phyloP scores from a whole-genome alignment of 768 basidiomycete species.

The Pisolithus marmoratus region DNA sequence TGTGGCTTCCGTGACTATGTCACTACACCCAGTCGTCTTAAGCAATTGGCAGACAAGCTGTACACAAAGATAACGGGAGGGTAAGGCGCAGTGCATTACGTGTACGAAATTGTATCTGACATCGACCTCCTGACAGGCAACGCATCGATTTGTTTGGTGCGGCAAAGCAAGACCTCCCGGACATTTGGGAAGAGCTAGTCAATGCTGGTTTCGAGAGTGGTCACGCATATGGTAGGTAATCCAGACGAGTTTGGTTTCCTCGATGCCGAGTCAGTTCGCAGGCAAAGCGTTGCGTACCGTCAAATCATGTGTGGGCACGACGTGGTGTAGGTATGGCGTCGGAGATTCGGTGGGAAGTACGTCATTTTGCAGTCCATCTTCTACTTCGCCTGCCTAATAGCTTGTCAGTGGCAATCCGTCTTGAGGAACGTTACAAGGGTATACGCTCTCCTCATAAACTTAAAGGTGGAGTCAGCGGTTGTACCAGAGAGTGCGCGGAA shows the following conservation, averaged over 20 bases:
- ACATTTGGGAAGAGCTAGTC: constrained; percentile 60
- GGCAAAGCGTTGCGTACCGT: constrained; percentile 61
- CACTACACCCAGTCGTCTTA: background rate
- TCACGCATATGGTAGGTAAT: constrained; percentile 60
- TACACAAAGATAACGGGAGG: constrained; percentile 59
- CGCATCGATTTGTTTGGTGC: constrained; percentile 72
- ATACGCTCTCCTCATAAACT: constrained; percentile 68
- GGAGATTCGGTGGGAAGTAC: constrained; percentile 64
- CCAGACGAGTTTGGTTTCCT: background rate
- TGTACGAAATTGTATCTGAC: background rate
- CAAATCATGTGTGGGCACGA: constrained; percentile 72
- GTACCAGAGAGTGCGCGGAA: constrained; percentile 72
- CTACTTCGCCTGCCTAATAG: background rate
- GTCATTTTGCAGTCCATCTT: constrained; percentile 3
- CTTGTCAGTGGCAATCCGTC: constrained; percentile 49
- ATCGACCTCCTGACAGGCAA: constrained; percentile 32
- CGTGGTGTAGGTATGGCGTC: constrained; percentile 66
- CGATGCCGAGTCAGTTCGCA: constrained; percentile 1
- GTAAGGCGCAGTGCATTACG: constrained; percentile 3
- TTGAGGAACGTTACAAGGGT: constrained; percentile 70
- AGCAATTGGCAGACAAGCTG: constrained; percentile 34
- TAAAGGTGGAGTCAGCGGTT: constrained; percentile 73
- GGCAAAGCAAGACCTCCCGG: constrained; percentile 59
- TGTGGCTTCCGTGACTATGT: background rate
- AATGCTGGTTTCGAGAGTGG: constrained; percentile 70